Conservation (phyloP, 345 rosid species). For the Dipteronia sinensis region DNA sequence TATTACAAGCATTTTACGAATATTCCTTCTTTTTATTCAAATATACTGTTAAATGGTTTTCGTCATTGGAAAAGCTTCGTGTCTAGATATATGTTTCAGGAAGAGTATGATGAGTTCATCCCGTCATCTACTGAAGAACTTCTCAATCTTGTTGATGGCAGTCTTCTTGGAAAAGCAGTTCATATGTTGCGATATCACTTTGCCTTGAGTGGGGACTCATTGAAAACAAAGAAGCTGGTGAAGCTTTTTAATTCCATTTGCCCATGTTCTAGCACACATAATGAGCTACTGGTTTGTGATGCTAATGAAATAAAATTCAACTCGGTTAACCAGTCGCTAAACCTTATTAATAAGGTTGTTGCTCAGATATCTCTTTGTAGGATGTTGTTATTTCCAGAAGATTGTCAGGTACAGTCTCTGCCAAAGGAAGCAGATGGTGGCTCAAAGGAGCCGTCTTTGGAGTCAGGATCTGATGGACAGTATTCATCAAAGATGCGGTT, state of each 20-base stretch:
- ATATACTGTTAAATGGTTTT: slow-evolving; percentile 59
- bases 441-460: slow-evolving; percentile 31
- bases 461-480: slow-evolving; percentile 34
- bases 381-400: slow-evolving; percentile 60
- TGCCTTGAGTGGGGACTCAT: slow-evolving; percentile 42
- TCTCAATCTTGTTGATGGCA: slow-evolving; percentile 50
- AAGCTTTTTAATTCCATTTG: slow-evolving; percentile 57
- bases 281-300: slow-evolving; percentile 61
- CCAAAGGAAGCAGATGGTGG: slow-evolving; percentile 35
- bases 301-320: slow-evolving; percentile 40
- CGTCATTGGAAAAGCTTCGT: slow-evolving; percentile 63
- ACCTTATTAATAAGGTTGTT: slow-evolving; percentile 56
- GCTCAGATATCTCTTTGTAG: slow-evolving; percentile 60
- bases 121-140: slow-evolving; percentile 55
- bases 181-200: slow-evolving; percentile 62
- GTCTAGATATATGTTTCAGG: slow-evolving; percentile 52
- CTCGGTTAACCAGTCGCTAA: slow-evolving; percentile 50
- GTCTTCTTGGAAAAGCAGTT: slow-evolving; percentile 75
- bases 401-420: slow-evolving; percentile 27
- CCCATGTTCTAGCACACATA: slow-evolving; percentile 34
- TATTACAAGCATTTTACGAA: slow-evolving; percentile 33
- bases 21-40: slow-evolving; percentile 60
- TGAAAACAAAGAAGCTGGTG: slow-evolving; percentile 46
- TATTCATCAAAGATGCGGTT: slow-evolving; percentile 48
- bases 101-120: slow-evolving; percentile 50